Evolutionary conservation across 2,329 filamentous ascomycete species (phyloP).

Genomic region (Apiospora malaysiana): DNA sequence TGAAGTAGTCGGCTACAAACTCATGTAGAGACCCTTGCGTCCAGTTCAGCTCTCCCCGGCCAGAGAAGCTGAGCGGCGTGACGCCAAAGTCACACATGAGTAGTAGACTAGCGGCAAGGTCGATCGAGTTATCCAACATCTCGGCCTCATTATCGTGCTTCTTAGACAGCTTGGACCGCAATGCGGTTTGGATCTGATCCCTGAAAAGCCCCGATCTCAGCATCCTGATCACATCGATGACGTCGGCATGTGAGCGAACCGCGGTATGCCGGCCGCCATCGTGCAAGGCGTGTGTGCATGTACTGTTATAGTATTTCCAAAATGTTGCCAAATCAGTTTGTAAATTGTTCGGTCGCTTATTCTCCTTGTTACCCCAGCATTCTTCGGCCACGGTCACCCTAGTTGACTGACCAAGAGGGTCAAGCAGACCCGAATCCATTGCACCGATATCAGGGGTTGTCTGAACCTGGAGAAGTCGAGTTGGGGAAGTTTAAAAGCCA

Average conservation of each 20-base stretch:
- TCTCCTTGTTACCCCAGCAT: not conserved
- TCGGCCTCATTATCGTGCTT: not conserved
- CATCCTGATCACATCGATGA: not conserved
- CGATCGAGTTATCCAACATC: not conserved
- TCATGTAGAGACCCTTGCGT: not conserved
- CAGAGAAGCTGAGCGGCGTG: not conserved
- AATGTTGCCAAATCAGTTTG: not conserved
- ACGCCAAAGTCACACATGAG: constrained; percentile 22
- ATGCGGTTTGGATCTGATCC: not conserved
- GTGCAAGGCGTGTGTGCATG: not conserved
- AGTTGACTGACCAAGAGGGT: not conserved
- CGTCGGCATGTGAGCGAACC: not conserved
- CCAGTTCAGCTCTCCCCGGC: constrained; percentile 23
- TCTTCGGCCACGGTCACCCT: not conserved
- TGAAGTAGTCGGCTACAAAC: not conserved
- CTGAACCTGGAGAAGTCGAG: too few relatives aligned
- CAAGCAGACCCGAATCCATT: not conserved
- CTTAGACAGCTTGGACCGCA: not conserved
- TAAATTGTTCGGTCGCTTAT: not conserved
- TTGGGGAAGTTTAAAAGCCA: too few relatives aligned
- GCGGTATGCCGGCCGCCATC: not conserved
- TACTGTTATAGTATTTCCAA: not conserved
- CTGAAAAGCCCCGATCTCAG: not conserved
- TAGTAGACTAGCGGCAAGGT: constrained; percentile 18
- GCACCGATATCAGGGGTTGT: not conserved